A percentile compares a stretch with the other conserved stretches of the same genome.
phyloP scores from a whole-genome alignment of 352 stramenopile species.

The Pythium folliculosum region DNA sequence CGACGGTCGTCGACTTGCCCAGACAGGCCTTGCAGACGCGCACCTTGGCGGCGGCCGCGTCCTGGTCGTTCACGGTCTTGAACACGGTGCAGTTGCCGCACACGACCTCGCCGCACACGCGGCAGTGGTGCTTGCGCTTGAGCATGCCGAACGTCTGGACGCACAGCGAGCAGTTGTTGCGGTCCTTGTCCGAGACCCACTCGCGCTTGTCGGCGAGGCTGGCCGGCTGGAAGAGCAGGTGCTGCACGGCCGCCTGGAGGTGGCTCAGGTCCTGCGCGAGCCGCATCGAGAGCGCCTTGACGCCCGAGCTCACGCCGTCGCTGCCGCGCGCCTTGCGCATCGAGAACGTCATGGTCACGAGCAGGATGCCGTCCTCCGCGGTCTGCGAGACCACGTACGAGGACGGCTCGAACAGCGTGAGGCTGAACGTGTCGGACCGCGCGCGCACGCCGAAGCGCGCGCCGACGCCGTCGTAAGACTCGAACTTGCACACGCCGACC shows the following conservation, averaged over 20 bases:
- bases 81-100: slow-evolving; percentile 80
- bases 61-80: slow-evolving; percentile 66
- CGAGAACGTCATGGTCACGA: slow-evolving; percentile 72
- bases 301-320: slow-evolving; percentile 69
- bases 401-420: slow-evolving; percentile 78
- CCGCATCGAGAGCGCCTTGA: slow-evolving; percentile 65
- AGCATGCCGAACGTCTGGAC: slow-evolving; percentile 79
- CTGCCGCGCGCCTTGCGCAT: slow-evolving; percentile 74
- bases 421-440: slow-evolving; percentile 73
- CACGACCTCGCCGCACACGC: slow-evolving; percentile 87
- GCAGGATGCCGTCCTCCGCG: slow-evolving; percentile 59
- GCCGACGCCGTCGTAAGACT: slow-evolving; percentile 80
- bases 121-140: slow-evolving; percentile 85
- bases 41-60: slow-evolving; percentile 50
- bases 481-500: slow-evolving; percentile 73
- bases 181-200: slow-evolving; percentile 80
- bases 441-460: slow-evolving; percentile 72
- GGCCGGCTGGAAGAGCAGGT: slow-evolving; percentile 66
- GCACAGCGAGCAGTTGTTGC: slow-evolving; percentile 81
- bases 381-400: slow-evolving; percentile 76
- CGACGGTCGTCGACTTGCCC: slow-evolving; percentile 49
- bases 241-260: slow-evolving; percentile 69
- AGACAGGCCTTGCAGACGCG: slow-evolving; percentile 82
- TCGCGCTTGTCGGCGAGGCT: slow-evolving; percentile 63
- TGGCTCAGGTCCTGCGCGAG: slow-evolving; percentile 57